These are phyloP conservation scores for Bryum argenteum DNA, from an alignment of 225 moss, liverwort and hornwort genomes.

Conservation along the genomic window DNA sequence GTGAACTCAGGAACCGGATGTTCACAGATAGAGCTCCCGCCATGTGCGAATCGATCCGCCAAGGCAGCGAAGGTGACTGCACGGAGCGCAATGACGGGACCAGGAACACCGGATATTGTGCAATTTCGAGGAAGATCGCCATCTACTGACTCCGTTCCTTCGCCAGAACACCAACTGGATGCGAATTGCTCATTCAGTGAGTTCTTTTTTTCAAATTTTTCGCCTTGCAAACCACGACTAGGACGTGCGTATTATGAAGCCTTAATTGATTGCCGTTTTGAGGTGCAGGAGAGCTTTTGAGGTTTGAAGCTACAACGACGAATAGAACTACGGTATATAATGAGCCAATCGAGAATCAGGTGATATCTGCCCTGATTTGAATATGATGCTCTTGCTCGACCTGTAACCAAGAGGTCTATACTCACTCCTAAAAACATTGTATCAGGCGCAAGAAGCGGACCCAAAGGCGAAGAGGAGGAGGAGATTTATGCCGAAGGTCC, in stretches of 20 bases:
- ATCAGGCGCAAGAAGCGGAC: slow-evolving; percentile 28
- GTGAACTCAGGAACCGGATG: slow-evolving; percentile 6
- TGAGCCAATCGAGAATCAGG: slow-evolving; percentile 28
- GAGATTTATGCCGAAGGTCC: slow-evolving; percentile 50
- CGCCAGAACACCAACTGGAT: slow-evolving; percentile 24
- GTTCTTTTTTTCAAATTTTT: background rate
- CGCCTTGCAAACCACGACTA: background rate
- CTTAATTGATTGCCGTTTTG: slow-evolving; percentile 17
- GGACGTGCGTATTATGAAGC: background rate
- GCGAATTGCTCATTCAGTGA: slow-evolving; percentile 35
- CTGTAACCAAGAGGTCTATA: slow-evolving; percentile 21
- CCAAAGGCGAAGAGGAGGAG: slow-evolving; percentile 47
- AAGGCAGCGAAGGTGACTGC: slow-evolving; percentile 15
- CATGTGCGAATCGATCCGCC: slow-evolving; percentile 22
- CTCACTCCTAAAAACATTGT: background rate
- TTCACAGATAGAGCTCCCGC: background rate
- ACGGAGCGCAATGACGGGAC: slow-evolving; percentile 31
- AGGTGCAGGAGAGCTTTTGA: slow-evolving; percentile 32
- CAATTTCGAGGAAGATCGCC: slow-evolving; percentile 40
- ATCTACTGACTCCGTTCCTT: slow-evolving; percentile 39
- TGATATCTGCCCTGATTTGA: slow-evolving; percentile 18
- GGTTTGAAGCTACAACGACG: slow-evolving; percentile 1
- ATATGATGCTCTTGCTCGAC: background rate
- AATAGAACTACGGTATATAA: slow-evolving; percentile 3
- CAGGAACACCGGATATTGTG: slow-evolving; percentile 37